A percentile compares a stretch with the other conserved stretches of the same genome.
phyloP scores from a whole-genome alignment of 1,284 basidiomycete genomes.

The Ceratobasidium sp. region DNA sequence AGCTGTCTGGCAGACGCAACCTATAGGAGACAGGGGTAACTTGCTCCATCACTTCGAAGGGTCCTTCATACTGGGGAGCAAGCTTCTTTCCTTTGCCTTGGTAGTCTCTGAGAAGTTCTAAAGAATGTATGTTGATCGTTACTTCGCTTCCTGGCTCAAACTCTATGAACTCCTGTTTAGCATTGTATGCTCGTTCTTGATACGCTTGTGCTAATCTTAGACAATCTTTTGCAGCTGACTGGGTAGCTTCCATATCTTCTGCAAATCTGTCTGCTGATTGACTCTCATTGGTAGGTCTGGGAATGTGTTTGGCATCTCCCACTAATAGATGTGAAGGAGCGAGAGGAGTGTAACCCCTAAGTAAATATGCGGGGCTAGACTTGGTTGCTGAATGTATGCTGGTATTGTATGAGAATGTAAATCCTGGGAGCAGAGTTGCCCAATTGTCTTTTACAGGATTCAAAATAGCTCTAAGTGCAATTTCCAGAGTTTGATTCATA shows the following conservation, averaged over 20 bases:
- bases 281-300: constrained; percentile 24
- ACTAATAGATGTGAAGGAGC: constrained; percentile 17
- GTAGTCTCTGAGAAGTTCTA: constrained; percentile 47
- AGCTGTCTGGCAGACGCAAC: constrained; percentile 48
- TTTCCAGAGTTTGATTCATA: constrained; percentile 47
- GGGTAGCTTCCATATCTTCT: too few relatives aligned
- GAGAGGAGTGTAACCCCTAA: constrained; percentile 46
- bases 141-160: constrained; percentile 50
- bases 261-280: constrained; percentile 33
- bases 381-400: constrained; percentile 45
- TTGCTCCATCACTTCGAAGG: constrained; percentile 51
- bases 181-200: constrained; percentile 45
- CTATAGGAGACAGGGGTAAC: constrained; percentile 50
- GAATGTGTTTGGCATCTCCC: not conserved
- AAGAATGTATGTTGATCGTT: constrained; percentile 51
- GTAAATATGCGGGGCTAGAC: constrained; percentile 45
- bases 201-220: too few relatives aligned
- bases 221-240: too few relatives aligned
- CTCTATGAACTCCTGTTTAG: constrained; percentile 33
- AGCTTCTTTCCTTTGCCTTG: constrained; percentile 52
- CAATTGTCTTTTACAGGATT: constrained; percentile 46
- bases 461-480: constrained; percentile 43
- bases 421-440: constrained; percentile 45
- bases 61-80: constrained; percentile 50
- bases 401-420: constrained; percentile 49